Evolutionary conservation across 2,329 filamentous ascomycete genomes (phyloP), one percentile per base, ranked within the genome.

Genomic region (Pseudocercospora fuligena): DNA sequence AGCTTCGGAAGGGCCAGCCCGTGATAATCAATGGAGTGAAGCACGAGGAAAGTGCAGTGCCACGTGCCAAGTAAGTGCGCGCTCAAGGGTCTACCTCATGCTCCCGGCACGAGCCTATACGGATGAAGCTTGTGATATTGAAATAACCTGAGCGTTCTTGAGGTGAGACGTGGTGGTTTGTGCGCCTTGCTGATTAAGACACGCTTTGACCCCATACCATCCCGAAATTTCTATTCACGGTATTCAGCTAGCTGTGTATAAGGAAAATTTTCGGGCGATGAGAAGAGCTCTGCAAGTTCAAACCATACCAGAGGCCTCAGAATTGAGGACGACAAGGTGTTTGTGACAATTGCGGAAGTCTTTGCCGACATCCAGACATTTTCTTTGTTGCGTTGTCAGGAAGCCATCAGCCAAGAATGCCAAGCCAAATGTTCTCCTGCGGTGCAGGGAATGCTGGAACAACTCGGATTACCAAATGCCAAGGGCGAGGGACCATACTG

Each of bases 191-290:
- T 36, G 56, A 36, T 58, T 58, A 43, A 36, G 56, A 33, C 27
- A 58, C 56, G 56, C 56, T 25, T 58, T 36, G 56, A 58, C 56
- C 33, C 33, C 56, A 58, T 58, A 19, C 36, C 56, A 56, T 33
- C 25, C 16, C 51, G 51, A 56, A 56, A 29, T 56, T 27, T 56
- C 51, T 56, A 27, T 56, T 27, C 23, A 11, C 51, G 51, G 14
- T 19, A 56, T 56, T 21, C 33, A 3, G 51, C 51, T 31, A 31
- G 51, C 51, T 16, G 25, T n/a, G 51, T 27, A 27, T 19, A 27
- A 56, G 25, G 51, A 11, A 2, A 33, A 56, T 56, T 27, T 33
- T 31, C 51, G 51, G 51, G 5, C 11, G 14, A n/a, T n/a, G 14
- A n/a, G 2, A 12, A 33, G 36, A 40, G 36, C 36, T 40, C 14